Evolutionary conservation across 306 rosid species (phyloP), one percentile per base, ranked within the genome.

Genomic region (Phaseolus lunatus): DNA sequence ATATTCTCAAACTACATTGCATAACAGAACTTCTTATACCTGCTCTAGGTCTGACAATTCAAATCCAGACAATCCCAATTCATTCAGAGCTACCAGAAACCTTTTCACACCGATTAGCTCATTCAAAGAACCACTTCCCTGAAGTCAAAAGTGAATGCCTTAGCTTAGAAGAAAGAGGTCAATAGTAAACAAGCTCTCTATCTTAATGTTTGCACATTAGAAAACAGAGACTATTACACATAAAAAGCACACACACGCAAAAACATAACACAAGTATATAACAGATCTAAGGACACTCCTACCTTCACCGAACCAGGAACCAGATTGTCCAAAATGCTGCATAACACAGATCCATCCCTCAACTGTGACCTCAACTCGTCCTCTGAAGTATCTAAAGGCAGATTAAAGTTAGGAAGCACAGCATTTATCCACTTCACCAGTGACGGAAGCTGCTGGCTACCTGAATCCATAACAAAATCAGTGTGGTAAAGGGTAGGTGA

Each of bases 381-480:
- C 83, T 79, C 90, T 7, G 98, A 87, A 81, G 90, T 88, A 69
- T 88, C 97, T 79, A 68, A 63, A 23, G 97, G 92, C 74, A 95
- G 76, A 81, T 86, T 87, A 58, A 89, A 56, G 77, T 88, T 80
- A 47, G 98, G 98, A 80, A 95, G 87, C 83, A 88, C 82, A 23
- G 53, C 78, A 87, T 92, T 87, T 70, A 96, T 84, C 98, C 99
- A 92, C 73, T 87, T 88, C 87, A 95, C 85, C 77, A 95, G 66
- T 57, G 91, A 78, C 33, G 69, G 70, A 58, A 77, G 84, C 77
- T 47, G 85, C 77, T 48, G 88, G 84, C 67, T 58, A 57, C 88
- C 98, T 94, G 84, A 67, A 84, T 80, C 64, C 71, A 81, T 73
- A 67, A 27, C 9, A 52, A 80, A 84, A 70, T 73, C 11, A 71